Evolutionary conservation across 169 alveolate species (phyloP).

Genomic region (Plasmodium yoelii): DNA sequence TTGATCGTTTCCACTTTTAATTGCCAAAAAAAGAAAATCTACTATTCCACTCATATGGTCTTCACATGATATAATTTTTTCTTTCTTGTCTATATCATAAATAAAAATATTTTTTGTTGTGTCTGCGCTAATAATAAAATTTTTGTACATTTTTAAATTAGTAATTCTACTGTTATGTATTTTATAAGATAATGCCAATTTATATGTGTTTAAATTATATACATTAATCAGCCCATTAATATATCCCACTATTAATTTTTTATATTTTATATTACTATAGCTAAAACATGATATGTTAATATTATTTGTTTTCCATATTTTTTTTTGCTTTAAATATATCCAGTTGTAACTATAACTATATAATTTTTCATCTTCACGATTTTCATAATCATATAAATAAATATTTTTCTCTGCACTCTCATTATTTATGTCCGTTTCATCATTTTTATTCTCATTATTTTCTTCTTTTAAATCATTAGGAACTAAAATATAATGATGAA

Average conservation of each 20-base stretch:
- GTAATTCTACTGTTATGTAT: slow-evolving; percentile 73
- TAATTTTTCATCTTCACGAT: slow-evolving; percentile 17
- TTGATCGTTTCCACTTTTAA: slow-evolving; percentile 6
- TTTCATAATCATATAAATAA: slow-evolving; percentile 50
- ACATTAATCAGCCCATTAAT: slow-evolving; percentile 51
- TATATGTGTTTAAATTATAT: slow-evolving; percentile 47
- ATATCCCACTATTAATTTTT: slow-evolving; percentile 64
- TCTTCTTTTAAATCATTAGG: slow-evolving; percentile 14
- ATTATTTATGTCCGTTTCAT: slow-evolving; percentile 1
- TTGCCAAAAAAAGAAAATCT: slow-evolving; percentile 48
- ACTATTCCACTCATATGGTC: slow-evolving; percentile 72
- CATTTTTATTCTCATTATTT: not conserved
- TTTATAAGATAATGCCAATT: slow-evolving; percentile 39
- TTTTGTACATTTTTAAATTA: slow-evolving; percentile 41
- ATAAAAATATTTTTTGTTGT: slow-evolving; percentile 63
- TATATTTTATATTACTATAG: slow-evolving; percentile 5
- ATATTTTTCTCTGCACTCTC: slow-evolving; percentile 7
- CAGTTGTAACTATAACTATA: slow-evolving; percentile 67
- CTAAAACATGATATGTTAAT: slow-evolving; percentile 52
- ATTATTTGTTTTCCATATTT: slow-evolving; percentile 57
- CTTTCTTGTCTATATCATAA: slow-evolving; percentile 20
- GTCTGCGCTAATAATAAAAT: slow-evolving; percentile 68
- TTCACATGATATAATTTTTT: slow-evolving; percentile 38
- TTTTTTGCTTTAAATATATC: slow-evolving; percentile 30
- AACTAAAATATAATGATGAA: slow-evolving; percentile 40